Conservation (phyloP, 306 rosid genomes). For the Hippophae gyantsensis region DNA sequence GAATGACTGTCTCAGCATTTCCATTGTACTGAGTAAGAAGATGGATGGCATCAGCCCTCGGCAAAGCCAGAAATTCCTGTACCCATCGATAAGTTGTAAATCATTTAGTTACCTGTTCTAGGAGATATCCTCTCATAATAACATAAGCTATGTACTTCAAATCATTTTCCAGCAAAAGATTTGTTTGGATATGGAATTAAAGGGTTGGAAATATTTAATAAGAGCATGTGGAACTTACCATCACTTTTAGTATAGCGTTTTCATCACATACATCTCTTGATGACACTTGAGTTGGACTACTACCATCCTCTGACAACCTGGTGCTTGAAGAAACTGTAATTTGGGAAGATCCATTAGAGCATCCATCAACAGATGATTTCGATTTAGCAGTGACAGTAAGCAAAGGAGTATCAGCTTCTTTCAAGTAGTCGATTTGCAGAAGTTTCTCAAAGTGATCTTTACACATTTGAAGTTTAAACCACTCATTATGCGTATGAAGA, state of each 20-base stretch:
- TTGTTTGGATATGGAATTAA: no score
- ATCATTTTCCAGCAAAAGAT: no score
- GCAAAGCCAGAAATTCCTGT: conserved; percentile 95
- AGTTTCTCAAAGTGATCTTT: conserved; percentile 87
- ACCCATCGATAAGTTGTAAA: conserved; percentile 7
- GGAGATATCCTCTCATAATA: no score
- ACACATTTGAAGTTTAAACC: conserved; percentile 98
- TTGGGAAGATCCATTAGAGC: conserved; percentile 76
- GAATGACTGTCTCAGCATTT: conserved; percentile 89
- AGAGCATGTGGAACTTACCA: conserved; percentile 39
- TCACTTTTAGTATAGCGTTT: conserved; percentile 86
- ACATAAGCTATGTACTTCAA: no score
- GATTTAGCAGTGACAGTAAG: conserved; percentile 38
- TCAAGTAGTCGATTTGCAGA: conserved; percentile 73
- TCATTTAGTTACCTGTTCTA: neutral
- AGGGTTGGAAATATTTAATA: neutral
- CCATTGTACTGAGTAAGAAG: conserved; percentile 92
- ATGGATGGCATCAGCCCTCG: conserved; percentile 98
- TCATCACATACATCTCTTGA: conserved; percentile 74
- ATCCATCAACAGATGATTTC: conserved; percentile 68
- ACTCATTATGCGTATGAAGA: conserved; percentile 75
- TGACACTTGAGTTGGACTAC: conserved; percentile 76
- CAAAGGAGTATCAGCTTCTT: conserved; percentile 53
- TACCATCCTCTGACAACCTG: conserved; percentile 74
- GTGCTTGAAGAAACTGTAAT: conserved; percentile 61